phyloP scores from a whole-genome alignment of 202 grass and related monocot genomes.

The Musa balbisiana region DNA sequence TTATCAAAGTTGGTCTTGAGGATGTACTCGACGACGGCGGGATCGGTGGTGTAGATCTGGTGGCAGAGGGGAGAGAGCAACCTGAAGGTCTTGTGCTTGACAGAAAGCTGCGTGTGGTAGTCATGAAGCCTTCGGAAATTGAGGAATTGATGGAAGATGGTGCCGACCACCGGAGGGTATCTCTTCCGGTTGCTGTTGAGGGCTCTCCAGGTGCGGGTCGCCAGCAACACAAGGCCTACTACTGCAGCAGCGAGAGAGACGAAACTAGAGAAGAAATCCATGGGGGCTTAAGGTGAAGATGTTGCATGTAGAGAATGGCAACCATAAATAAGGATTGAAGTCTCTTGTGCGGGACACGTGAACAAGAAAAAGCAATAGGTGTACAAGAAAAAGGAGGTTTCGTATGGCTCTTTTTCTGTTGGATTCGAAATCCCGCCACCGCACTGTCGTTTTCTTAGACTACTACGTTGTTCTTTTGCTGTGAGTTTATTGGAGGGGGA shows the following conservation, averaged over 20 bases:
- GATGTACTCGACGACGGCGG: slow-evolving; percentile 46
- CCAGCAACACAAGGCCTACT: background rate
- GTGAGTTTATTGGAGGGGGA: too few species aligned
- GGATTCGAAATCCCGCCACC: too few species aligned
- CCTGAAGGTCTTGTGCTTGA: slow-evolving; percentile 33
- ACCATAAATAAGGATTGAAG: too few species aligned
- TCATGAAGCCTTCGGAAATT: slow-evolving; percentile 47
- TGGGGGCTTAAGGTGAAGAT: background rate
- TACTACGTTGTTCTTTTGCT: too few species aligned
- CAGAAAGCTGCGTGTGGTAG: slow-evolving; percentile 43
- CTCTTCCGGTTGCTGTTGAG: background rate
- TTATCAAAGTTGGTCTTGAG: slow-evolving; percentile 53
- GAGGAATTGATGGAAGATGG: slow-evolving; percentile 52
- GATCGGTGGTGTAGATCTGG: slow-evolving; percentile 46
- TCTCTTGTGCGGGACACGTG: too few species aligned
- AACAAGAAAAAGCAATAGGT: too few species aligned
- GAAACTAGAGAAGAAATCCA: background rate
- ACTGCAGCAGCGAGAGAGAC: background rate
- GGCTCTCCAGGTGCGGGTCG: background rate
- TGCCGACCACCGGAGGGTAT: slow-evolving; percentile 41
- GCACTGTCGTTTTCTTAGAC: too few species aligned
- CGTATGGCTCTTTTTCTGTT: too few species aligned
- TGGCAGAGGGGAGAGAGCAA: slow-evolving; percentile 32
- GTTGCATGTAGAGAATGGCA: background rate
- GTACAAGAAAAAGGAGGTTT: too few species aligned